phyloP scores from a whole-genome alignment of 2,329 filamentous ascomycete species.

The Ophiostoma quercus region DNA sequence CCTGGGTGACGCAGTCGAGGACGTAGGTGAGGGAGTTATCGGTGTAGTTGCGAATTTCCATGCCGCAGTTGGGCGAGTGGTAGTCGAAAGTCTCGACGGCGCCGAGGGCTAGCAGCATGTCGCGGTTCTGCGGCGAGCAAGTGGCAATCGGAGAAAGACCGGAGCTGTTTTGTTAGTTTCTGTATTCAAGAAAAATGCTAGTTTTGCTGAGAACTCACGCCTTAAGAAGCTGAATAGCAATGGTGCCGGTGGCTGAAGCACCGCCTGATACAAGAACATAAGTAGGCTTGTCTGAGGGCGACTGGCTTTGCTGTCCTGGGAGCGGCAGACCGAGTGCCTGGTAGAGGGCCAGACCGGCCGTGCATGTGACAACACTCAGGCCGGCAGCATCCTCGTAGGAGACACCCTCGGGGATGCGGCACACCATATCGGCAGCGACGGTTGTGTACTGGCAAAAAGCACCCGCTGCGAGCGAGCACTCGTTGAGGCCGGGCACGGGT shows the following conservation, averaged over 20 bases:
- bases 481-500: conserved; percentile 22
- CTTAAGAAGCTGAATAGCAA: conserved; percentile 38
- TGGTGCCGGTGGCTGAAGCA: conserved; percentile 36
- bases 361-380: conserved; percentile 26
- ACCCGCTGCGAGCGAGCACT: conserved; percentile 20
- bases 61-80: conserved; percentile 25
- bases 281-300: neutral
- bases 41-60: conserved; percentile 28
- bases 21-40: conserved; percentile 23
- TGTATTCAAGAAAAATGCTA: neutral
- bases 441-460: conserved; percentile 30
- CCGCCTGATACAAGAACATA: conserved; percentile 39
- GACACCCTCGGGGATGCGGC: conserved; percentile 21
- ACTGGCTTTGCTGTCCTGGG: conserved; percentile 10
- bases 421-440: conserved; percentile 21
- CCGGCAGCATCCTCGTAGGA: conserved; percentile 25
- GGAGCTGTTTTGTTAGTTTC: conserved; percentile 10
- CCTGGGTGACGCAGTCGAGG: conserved; percentile 26
- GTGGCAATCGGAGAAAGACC: conserved; percentile 24
- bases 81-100: conserved; percentile 28
- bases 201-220: conserved; percentile 26
- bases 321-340: conserved; percentile 22
- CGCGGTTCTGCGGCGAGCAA: conserved; percentile 25
- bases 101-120: conserved; percentile 21
- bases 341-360: conserved; percentile 25